Base-by-base conservation (phyloP, 495 filamentous ascomycete species). In the Chaetomium cochliodes region DNA sequence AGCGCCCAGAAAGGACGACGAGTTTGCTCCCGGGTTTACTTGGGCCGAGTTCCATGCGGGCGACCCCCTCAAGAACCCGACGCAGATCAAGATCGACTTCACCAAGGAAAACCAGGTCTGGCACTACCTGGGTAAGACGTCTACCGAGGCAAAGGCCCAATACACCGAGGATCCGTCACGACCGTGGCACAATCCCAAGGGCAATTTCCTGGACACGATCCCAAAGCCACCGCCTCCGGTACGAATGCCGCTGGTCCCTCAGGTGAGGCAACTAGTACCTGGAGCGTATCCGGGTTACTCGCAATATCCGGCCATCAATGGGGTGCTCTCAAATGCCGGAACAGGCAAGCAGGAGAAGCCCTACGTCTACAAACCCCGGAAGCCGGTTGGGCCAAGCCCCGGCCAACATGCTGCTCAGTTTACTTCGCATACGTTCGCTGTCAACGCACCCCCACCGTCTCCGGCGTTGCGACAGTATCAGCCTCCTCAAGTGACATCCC, bases 141-240 rank as follows among this genome's bases (percentile, higher is more conserved):
- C 93, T 52, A 98, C 94, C 22, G 94, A 98, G 72, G 89, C 92
- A 70, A 92, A 88, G 76, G 88, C 91, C 51, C 90, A 96, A 72
- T 98, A 92, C 80, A 96, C 94, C 33, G 89, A 94, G 67, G 88
- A 96, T 79, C 86, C 83, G 65, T 77, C 77, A 46, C 86, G 84
- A 22, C 76, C 72, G 1, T 67, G 60, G 50, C 79, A 88, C 66
- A 87, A 86, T 60, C 65, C 76, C 37, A 85, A 84, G 74, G 84
- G 81, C 63, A 85, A 85, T 67, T 90, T 86, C 74, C 67, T 89
- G 73, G 86, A 88, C 53, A 83, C 84, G 2, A 76, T 89, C 60
- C 83, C 80, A 16, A 85, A 84, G 69, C 81, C 85, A 9, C 50
- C 76, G 42, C 68, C 76, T 23, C 57, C 64, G 23, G 65, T 57